Conservation (phyloP, 345 rosid genomes). For the Theobroma cacao region DNA sequence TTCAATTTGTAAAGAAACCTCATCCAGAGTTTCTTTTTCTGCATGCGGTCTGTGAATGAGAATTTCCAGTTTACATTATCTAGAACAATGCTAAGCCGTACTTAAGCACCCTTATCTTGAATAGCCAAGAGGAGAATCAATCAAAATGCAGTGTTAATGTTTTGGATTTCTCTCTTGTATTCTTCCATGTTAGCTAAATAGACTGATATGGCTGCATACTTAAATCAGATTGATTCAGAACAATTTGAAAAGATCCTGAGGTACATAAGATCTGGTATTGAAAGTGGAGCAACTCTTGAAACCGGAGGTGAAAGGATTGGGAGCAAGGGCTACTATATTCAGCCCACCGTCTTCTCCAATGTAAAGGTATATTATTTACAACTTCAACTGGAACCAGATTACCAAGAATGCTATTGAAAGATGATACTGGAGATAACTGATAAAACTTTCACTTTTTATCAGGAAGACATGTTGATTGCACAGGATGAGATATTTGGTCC, state of each 20-base stretch:
- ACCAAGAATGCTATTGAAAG: neutral
- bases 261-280: conserved; percentile 55
- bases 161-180: neutral
- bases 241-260: conserved; percentile 57
- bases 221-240: conserved; percentile 46
- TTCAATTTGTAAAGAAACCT: neutral
- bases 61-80: neutral
- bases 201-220: neutral
- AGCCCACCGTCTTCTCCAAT: conserved; percentile 75
- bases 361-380: conserved; percentile 38
- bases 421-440: neutral
- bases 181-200: neutral
- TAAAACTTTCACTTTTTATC: neutral
- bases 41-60: neutral
- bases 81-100: neutral
- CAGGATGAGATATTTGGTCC: conserved; percentile 78
- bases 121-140: neutral
- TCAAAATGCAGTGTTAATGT: neutral
- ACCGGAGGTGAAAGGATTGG: conserved; percentile 65
- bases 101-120: neutral
- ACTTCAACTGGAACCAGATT: neutral
- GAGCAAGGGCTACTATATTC: conserved; percentile 50
- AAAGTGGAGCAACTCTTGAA: conserved; percentile 69
- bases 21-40: neutral
- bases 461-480: conserved; percentile 75